A percentile compares a stretch with the other conserved stretches of the same genome.
These are phyloP conservation scores for Telfairia occidentalis DNA, from an alignment of 331 rosid species.

Conservation along the genomic window DNA sequence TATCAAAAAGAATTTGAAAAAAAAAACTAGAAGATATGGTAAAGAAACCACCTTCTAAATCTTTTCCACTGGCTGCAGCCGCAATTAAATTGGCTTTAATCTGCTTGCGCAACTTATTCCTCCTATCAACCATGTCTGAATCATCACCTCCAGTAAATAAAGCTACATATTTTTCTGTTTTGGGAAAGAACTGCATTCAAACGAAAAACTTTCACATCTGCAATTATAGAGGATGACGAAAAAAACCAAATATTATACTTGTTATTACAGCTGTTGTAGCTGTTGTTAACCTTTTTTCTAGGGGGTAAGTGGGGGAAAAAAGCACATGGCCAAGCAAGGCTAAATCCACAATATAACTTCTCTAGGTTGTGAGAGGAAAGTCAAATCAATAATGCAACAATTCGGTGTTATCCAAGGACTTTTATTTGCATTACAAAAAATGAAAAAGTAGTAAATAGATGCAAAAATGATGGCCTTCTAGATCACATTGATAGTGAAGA, in stretches of 20 bases:
- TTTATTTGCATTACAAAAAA: not conserved
- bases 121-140: slow-evolving; percentile 45
- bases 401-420: not conserved
- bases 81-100: slow-evolving; percentile 70
- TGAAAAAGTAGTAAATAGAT: not conserved
- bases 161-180: slow-evolving; percentile 85
- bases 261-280: not conserved
- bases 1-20: not conserved
- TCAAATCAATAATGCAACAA: not conserved
- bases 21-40: not conserved
- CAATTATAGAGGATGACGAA: not conserved
- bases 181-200: slow-evolving; percentile 80
- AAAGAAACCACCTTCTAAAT: slow-evolving; percentile 63
- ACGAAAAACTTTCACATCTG: slow-evolving; percentile 14
- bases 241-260: not conserved
- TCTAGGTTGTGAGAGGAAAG: not conserved
- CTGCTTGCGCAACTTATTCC: slow-evolving; percentile 72
- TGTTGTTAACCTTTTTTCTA: not conserved
- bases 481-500: not conserved
- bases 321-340: not conserved
- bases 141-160: slow-evolving; percentile 66
- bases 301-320: not conserved
- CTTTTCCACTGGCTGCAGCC: slow-evolving; percentile 90
- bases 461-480: not conserved
- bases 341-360: not conserved